Base-by-base conservation (phyloP, 164 flowering plant genomes). In the Berberis vulgaris region DNA sequence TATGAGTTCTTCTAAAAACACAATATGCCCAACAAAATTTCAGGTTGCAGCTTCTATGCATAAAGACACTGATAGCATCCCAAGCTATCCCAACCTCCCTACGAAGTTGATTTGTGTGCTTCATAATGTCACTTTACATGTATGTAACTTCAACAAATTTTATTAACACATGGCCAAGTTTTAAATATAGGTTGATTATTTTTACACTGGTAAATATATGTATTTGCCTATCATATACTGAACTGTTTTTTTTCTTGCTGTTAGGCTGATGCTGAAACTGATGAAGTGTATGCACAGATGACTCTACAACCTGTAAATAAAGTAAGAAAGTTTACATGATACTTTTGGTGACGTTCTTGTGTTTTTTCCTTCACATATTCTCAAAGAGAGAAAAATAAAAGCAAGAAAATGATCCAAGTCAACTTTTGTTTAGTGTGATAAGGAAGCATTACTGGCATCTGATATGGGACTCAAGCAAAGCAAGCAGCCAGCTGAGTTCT, bases 11-110 rank as follows among this genome's bases (percentile, higher is more conserved):
- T 26, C 26, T 26, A 26, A 26, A 26, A 26, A 26, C 26, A 26
- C 26, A 26, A 26, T 26, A 26, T 26, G 26, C 26, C 26, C 26
- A 26, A 26, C 26, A 26, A 26, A 45, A 64, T 67, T 71, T 67
- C 85, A 94, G 99, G 99, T 95, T 66, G 99, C 99, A 1, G 99
- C 97, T 71, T 91, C 97, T 61, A 85, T 95, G 99, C 87, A 83
- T 80, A 95, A 86, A 72, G 96, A 88, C 72, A 83, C 74, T 43
- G 93, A 94, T 73, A 88, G 91, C 74, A 79, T 86, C 47, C 99
- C 97, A 67, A 94, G 79, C 76, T 94, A 94, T 69, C 88, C 99
- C 5, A 89, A 84, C 77, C 86, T 95, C 64, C 89, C 94, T 2
- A 79, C 99, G 4, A 91, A 89, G 82, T 69, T 95, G 50, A 77